Evolutionary conservation across 305 asterid genomes (phyloP).

Genomic region (Solanum hybrid): DNA sequence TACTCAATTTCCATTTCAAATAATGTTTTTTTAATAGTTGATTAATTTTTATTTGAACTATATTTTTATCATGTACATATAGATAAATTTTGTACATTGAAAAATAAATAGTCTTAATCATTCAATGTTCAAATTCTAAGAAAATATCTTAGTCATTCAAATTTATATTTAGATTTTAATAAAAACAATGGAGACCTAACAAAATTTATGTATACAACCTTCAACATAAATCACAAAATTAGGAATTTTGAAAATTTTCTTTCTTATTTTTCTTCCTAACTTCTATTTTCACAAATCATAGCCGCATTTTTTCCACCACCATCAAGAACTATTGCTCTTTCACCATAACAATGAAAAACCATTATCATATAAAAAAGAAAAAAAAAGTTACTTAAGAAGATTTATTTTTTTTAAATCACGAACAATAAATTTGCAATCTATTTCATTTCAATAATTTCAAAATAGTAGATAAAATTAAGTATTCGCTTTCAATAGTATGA

Average conservation of each 20-base stretch:
- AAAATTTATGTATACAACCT: background rate
- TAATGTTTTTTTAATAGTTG: too few relatives aligned
- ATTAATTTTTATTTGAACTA: too few relatives aligned
- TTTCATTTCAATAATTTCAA: background rate
- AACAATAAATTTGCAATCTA: background rate
- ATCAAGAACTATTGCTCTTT: background rate
- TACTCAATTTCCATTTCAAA: background rate
- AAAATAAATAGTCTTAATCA: background rate
- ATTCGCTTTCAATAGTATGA: background rate
- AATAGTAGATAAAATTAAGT: background rate
- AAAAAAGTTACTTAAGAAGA: too few relatives aligned
- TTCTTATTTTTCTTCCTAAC: background rate
- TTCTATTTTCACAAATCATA: background rate
- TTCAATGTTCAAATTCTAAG: background rate
- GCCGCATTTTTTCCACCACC: background rate
- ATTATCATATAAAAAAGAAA: background rate
- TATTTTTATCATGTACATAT: background rate
- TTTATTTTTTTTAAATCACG: background rate
- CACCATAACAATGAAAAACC: background rate
- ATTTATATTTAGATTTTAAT: too few relatives aligned
- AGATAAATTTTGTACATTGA: too few relatives aligned
- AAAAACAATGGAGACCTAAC: background rate
- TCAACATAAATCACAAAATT: background rate
- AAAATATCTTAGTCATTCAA: too few relatives aligned
- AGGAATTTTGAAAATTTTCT: background rate